Evolutionary conservation across 2,329 filamentous ascomycete species (phyloP).

Genomic region (Alternaria viburni): DNA sequence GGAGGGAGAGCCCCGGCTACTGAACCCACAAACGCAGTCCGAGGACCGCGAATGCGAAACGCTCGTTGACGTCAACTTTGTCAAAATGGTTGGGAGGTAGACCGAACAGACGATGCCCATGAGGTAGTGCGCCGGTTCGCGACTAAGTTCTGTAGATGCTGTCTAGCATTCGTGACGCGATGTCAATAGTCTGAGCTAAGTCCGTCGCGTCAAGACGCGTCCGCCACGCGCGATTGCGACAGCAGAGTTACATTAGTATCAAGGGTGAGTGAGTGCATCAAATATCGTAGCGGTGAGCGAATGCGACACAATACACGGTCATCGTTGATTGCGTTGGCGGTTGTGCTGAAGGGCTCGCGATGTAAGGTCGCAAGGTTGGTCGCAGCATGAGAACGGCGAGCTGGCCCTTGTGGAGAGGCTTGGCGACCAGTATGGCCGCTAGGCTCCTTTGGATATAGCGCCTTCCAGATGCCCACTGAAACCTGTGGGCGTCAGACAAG

Average conservation of each 20-base stretch:
- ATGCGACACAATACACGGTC: neutral
- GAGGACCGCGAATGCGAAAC: conserved; percentile 30
- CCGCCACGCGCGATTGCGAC: neutral
- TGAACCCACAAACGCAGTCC: conserved; percentile 41
- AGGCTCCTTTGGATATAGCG: neutral
- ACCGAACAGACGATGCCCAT: neutral
- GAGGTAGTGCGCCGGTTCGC: neutral
- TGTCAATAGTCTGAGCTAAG: neutral
- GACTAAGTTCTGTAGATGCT: neutral
- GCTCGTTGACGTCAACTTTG: conserved; percentile 14
- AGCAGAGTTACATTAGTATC: neutral
- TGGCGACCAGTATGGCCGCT: neutral
- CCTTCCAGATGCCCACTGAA: too few relatives aligned
- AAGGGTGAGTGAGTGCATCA: neutral
- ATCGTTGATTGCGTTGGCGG: neutral
- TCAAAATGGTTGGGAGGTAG: neutral
- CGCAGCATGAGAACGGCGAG: neutral
- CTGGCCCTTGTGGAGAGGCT: neutral
- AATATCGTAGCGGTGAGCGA: neutral
- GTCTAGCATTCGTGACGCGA: neutral
- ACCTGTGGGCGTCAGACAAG: too few relatives aligned
- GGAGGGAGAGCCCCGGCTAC: conserved; percentile 28
- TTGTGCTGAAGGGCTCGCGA: neutral
- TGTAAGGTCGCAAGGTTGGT: neutral
- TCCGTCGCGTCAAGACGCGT: neutral